Evolutionary conservation across 2,329 filamentous ascomycete genomes (phyloP), one percentile per base, ranked within the genome.

Genomic region (Phyllosticta paracitricarpa): DNA sequence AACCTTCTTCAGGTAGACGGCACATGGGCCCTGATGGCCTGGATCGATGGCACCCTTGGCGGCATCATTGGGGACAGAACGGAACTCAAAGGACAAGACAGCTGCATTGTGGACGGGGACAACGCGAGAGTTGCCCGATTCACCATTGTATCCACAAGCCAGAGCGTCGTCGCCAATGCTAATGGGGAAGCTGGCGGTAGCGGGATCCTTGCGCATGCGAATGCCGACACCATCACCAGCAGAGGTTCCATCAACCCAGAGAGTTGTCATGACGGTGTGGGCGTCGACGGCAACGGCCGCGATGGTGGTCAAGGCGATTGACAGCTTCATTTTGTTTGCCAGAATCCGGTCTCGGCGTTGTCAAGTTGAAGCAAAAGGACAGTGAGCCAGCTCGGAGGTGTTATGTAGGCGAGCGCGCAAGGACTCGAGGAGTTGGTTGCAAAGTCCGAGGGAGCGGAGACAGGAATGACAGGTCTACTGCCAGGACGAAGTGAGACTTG

Each of bases 1-100:
- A 1, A 90, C 82, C 68, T 84, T 83, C 77, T 91, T 91, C 75
- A 89, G 77, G 73, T 91, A 91, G 25, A 91, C 82, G 28, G 87
- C 82, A 68, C 87, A 89, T 56, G 88, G 86, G 0, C 88, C 88
- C 70, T 83, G 81, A 73, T 87, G 86, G 35, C 79, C 81, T 12
- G 69, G 68, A 69, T 87, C 86, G 62, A 91, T 81, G 62, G 79
- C 74, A 24, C 82, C 81, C 3, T 81, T 78, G 35, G 78, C 69
- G 26, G 78, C 73, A 54, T 78, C 81, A 69, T 86, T 78, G 54
- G 87, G 79, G 73, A 79, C 85, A 61, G 79, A 74, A 62, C 86
- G 84, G 76, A 84, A 89, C 69, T 88, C 80, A 67, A 91, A 88
- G 14, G 83, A 86, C 61, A 89, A 73, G 22, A 78, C 81, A 28